Conservation (phyloP, 129 eudicot genomes). For the Deinandra increscens region DNA sequence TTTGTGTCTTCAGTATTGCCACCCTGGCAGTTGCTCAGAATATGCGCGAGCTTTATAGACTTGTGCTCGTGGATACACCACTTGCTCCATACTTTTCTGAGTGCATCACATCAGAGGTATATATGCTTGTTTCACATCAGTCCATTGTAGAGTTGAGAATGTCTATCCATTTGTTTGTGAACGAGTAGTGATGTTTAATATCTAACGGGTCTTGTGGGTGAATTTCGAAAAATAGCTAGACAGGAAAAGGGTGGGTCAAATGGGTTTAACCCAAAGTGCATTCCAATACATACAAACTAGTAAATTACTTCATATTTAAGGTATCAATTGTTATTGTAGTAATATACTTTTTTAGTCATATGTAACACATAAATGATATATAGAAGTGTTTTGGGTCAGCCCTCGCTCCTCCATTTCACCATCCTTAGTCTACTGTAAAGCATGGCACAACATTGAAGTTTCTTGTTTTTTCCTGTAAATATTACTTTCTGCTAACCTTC, state of each 20-base stretch:
- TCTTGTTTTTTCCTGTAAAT: neutral
- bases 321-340: neutral
- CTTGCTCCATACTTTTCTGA: constrained; percentile 96
- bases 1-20: constrained; percentile 64
- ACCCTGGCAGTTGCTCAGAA: constrained; percentile 95
- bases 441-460: neutral
- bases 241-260: neutral
- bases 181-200: neutral
- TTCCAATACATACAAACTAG: neutral
- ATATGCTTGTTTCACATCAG: constrained; percentile 19
- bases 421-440: neutral
- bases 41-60: constrained; percentile 88
- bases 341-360: neutral
- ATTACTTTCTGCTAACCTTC: neutral
- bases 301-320: neutral
- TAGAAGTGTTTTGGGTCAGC: neutral
- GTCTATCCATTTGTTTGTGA: neutral
- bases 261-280: neutral
- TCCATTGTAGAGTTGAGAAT: neutral
- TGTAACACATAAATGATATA: neutral
- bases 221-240: neutral
- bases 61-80: constrained; percentile 95
- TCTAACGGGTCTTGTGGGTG: neutral
- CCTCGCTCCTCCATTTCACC: neutral
- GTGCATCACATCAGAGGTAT: constrained; percentile 95